Conservation (phyloP, 1,139 yeast species). For the Candida mesenterica region DNA sequence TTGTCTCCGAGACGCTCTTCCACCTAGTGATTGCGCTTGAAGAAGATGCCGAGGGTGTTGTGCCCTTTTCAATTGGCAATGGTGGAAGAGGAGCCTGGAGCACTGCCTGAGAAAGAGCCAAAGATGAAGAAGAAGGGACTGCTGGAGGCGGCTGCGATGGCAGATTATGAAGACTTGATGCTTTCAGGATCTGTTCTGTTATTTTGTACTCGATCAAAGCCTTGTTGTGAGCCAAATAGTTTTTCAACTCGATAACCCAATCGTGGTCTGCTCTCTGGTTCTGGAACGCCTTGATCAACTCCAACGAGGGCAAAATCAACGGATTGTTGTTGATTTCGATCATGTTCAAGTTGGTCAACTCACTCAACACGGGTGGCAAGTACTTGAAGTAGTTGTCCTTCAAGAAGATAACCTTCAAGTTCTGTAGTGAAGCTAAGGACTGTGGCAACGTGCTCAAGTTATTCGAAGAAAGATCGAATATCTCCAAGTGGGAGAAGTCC, state of each 20-base stretch:
- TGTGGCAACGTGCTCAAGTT: slow-evolving; percentile 37
- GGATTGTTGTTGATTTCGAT: slow-evolving; percentile 76
- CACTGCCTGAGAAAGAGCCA: slow-evolving; percentile 1
- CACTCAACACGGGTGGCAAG: slow-evolving; percentile 56
- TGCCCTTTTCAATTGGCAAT: slow-evolving; percentile 7
- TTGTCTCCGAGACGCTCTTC: slow-evolving; percentile 58
- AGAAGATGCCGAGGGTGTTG: slow-evolving; percentile 12
- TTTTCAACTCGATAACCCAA: slow-evolving; percentile 55
- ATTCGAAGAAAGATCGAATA: slow-evolving; percentile 67
- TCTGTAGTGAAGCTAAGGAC: slow-evolving; percentile 38
- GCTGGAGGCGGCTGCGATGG: slow-evolving; percentile 12
- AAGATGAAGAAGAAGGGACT: slow-evolving; percentile 9
- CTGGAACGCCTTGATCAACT: slow-evolving; percentile 33
- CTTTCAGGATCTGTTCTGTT: slow-evolving; percentile 12
- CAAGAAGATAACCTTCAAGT: slow-evolving; percentile 58
- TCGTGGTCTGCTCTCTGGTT: slow-evolving; percentile 45
- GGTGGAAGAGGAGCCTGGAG: slow-evolving; percentile 1
- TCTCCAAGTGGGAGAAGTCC: slow-evolving; percentile 52
- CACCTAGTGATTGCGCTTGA: slow-evolving; percentile 32
- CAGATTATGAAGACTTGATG: slow-evolving; percentile 11
- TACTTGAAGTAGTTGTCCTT: slow-evolving; percentile 59
- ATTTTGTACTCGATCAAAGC: slow-evolving; percentile 21
- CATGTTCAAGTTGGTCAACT: slow-evolving; percentile 52
- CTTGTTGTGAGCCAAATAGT: slow-evolving; percentile 35
- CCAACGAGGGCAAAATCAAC: slow-evolving; percentile 49